These are phyloP conservation scores for Agastache rugosa DNA, from an alignment of 257 asterid genomes.

Conservation along the genomic window DNA sequence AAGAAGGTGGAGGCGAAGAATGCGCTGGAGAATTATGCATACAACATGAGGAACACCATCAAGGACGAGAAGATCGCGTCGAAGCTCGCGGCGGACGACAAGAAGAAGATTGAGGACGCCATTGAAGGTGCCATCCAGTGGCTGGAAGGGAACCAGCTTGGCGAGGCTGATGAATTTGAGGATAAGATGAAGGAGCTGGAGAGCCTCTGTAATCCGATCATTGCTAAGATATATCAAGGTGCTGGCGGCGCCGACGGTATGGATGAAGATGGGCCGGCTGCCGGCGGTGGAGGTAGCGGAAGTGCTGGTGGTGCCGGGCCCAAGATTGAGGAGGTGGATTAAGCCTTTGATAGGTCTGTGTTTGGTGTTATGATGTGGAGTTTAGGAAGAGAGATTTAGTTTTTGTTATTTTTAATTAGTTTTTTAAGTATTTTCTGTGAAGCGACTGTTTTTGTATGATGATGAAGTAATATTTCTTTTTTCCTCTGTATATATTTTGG, in stretches of 20 bases:
- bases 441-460: too few relatives aligned
- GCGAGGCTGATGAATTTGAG: constrained; percentile 44
- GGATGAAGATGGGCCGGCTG: constrained; percentile 42
- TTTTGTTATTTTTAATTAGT: neutral
- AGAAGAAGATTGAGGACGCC: constrained; percentile 46
- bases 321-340: constrained; percentile 48
- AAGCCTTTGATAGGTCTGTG: neutral
- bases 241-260: constrained; percentile 28
- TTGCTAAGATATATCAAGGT: constrained; percentile 47
- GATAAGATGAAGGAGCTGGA: constrained; percentile 50
- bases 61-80: constrained; percentile 47
- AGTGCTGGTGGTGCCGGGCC: constrained; percentile 40
- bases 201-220: constrained; percentile 44
- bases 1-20: constrained; percentile 49
- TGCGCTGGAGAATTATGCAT: constrained; percentile 43
- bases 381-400: neutral
- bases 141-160: constrained; percentile 51
- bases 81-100: constrained; percentile 35
- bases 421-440: neutral
- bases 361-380: neutral
- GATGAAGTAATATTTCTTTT: neutral
- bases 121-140: constrained; percentile 41
- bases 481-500: neutral
- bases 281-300: constrained; percentile 1
- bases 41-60: constrained; percentile 52